Base-by-base conservation (phyloP, 2,329 filamentous ascomycete genomes). In the Phyllosticta citriasiana region DNA sequence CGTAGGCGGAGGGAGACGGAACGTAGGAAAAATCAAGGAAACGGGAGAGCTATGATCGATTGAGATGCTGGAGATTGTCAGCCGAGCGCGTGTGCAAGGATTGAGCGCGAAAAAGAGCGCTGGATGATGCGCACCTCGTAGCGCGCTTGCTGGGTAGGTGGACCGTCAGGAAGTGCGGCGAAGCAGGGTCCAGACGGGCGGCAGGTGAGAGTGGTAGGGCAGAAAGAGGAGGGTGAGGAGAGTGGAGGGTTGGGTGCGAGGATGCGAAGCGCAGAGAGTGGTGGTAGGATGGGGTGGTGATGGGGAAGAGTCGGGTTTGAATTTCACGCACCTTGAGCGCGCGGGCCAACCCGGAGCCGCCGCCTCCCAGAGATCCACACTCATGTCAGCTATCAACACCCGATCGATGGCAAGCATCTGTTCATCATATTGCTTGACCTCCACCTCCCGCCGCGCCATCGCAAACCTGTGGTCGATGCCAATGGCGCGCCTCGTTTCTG, bases 221-320 rank as follows among this genome's bases (percentile, higher is more conserved):
- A 2, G 52, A n/a, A 22, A 25, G 52, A 27, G 25, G 25, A 27
- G 52, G 22, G n/a, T 3, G 22, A 22, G 52, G 25, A 47, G 40
- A 47, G 40, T 47, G 40, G 58, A 35, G 27, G 27, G 59, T 47
- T 30, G 30, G 12, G 50, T 24, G 40, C 25, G 59, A 40, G 59
- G 47, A 53, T 53, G 52, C 30, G 55, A 57, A 55, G 47, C 35
- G 54, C 50, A 35, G 54, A 14, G 59, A 51, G 59, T n/a, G 55
- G 47, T 57, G 27, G 55, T 61, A 55, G 59, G 59, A 55, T 61
- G 55, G 51, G 56, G 59, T 35, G 50, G 54, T 53, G 59, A 57
- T 57, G 59, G 47, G 47, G 47, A 19, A 25, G 25, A 33, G 55
- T 54, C 47, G 55, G 47, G 54, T 57, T n/a, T 54, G 59, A 61